Evolutionary conservation across 176 grass and related monocot species (phyloP).

Genomic region (Carex parvula): DNA sequence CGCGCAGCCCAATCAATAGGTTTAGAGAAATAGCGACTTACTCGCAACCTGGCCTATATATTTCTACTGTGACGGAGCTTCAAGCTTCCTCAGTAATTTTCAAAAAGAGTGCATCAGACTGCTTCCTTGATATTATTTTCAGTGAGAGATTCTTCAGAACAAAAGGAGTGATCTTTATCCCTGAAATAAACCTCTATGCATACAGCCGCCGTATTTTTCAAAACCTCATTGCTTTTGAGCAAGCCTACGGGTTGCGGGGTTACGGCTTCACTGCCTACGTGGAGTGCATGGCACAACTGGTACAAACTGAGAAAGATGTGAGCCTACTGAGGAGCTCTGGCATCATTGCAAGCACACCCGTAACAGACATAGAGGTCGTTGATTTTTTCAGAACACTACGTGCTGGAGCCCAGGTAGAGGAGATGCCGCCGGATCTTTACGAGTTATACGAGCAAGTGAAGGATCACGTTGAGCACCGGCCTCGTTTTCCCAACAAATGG

Average conservation of each 20-base stretch:
- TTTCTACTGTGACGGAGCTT: not conserved
- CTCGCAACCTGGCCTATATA: not conserved
- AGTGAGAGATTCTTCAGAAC: not conserved
- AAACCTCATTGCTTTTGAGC: not conserved
- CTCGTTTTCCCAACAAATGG: not conserved
- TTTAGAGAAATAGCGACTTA: not conserved
- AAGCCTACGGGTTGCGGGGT: not conserved
- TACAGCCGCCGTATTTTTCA: not conserved
- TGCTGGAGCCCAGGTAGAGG: not conserved
- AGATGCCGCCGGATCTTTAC: not conserved
- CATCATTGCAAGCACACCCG: not conserved
- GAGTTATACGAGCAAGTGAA: not conserved
- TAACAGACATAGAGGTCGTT: not conserved
- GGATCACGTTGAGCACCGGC: not conserved
- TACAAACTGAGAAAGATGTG: conserved; percentile 5
- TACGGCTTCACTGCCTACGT: not conserved
- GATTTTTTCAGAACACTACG: not conserved
- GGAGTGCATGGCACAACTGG: not conserved
- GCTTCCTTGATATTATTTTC: not conserved
- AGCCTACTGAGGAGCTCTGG: not conserved
- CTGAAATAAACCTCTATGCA: not conserved
- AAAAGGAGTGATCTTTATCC: not conserved
- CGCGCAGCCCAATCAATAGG: not conserved
- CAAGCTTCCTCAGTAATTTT: not conserved
- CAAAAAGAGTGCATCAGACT: not conserved